Percentiles rank a stretch among this genome's conserved stretches.
Conservation (phyloP, 805 yeast genomes). For the Blastobotrys americana region DNA sequence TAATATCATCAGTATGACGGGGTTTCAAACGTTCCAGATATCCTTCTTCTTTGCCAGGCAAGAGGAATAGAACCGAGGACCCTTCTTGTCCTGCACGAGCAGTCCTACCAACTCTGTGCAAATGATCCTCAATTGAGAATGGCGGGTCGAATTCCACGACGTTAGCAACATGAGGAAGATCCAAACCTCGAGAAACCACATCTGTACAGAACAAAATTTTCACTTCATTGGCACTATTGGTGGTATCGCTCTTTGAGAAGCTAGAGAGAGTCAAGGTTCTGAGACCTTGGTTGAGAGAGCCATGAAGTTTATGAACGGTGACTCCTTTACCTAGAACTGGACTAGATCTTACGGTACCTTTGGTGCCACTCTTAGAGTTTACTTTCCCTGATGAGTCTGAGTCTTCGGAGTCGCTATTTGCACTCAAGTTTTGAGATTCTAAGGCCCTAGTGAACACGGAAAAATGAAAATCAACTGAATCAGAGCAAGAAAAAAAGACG, state of each 20-base stretch:
- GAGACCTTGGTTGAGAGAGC: slow-evolving; percentile 76
- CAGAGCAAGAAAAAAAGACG: slow-evolving; percentile 89
- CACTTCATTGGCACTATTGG: slow-evolving; percentile 21
- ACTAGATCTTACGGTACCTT: slow-evolving; percentile 43
- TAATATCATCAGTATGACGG: slow-evolving; percentile 51
- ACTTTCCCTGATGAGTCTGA: slow-evolving; percentile 30
- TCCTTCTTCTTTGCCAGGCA: slow-evolving; percentile 87
- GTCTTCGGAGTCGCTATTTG: slow-evolving; percentile 30
- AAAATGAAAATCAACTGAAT: slow-evolving; percentile 92
- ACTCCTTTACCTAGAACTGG: slow-evolving; percentile 44
- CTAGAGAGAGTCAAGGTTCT: slow-evolving; percentile 70
- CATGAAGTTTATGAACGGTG: slow-evolving; percentile 70
- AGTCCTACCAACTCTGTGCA: slow-evolving; percentile 95
- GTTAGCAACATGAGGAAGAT: slow-evolving; percentile 75
- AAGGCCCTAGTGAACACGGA: slow-evolving; percentile 62
- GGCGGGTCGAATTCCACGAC: slow-evolving; percentile 96
- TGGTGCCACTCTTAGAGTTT: slow-evolving; percentile 23
- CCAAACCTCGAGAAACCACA: slow-evolving; percentile 96
- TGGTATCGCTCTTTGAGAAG: slow-evolving; percentile 37
- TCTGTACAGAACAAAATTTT: slow-evolving; percentile 82
- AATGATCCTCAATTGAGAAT: slow-evolving; percentile 85
- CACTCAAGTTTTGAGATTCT: slow-evolving; percentile 1
- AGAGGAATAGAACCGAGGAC: slow-evolving; percentile 62
- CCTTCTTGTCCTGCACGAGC: slow-evolving; percentile 96
- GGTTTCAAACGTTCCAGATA: slow-evolving; percentile 58